These are phyloP conservation scores for Colletotrichum sp. DNA, from an alignment of 2,329 filamentous ascomycete genomes.

Conservation along the genomic window DNA sequence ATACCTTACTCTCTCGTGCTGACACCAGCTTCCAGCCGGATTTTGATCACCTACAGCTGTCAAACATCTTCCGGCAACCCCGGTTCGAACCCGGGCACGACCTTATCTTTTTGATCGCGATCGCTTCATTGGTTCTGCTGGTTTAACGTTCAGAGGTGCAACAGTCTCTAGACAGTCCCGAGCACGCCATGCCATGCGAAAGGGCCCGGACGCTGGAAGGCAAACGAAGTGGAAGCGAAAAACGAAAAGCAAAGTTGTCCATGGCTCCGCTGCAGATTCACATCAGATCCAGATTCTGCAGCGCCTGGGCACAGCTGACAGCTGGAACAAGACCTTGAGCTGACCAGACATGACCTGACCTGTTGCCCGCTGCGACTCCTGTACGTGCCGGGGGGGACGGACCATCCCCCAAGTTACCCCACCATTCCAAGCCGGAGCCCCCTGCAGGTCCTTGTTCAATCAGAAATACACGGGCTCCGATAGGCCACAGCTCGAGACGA, in stretches of 20 bases:
- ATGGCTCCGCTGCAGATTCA: not conserved
- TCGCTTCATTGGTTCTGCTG: not conserved
- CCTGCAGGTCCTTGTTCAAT: not conserved
- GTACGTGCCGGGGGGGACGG: not conserved
- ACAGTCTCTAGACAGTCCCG: not conserved
- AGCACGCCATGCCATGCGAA: not conserved
- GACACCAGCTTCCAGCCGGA: not conserved
- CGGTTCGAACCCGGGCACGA: not conserved
- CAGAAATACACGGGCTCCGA: slow-evolving; percentile 13
- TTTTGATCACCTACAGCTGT: not conserved
- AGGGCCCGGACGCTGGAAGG: not conserved
- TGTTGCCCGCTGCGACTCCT: not conserved
- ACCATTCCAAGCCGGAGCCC: not conserved
- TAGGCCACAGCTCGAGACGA: slow-evolving; percentile 17
- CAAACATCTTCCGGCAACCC: not conserved
- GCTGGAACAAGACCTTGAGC: not conserved
- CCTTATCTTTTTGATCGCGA: not conserved
- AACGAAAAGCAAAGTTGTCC: not conserved
- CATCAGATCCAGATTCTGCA: not conserved
- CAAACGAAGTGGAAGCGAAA: not conserved
- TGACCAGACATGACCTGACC: not conserved
- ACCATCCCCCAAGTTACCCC: not conserved
- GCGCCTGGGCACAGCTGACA: not conserved
- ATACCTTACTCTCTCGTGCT: not conserved
- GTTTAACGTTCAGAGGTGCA: not conserved